Conservation (phyloP, 1,284 basidiomycete species). For the Puccinia coronata region DNA sequence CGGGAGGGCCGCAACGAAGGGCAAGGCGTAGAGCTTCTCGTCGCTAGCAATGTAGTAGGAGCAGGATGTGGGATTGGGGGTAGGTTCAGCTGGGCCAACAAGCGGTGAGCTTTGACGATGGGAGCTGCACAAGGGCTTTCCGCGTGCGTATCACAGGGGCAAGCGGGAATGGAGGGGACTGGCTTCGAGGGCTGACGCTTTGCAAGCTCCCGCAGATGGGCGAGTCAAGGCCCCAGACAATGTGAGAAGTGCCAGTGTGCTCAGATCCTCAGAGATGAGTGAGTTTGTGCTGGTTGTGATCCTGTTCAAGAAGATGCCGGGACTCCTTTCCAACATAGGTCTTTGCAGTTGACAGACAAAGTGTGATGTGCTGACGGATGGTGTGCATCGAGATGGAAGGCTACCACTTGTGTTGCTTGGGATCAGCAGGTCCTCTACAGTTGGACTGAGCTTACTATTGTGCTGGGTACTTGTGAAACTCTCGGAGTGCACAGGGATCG, state of each 20-base stretch:
- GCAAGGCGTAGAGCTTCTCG: conserved; percentile 62
- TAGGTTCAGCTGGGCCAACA: too few relatives aligned
- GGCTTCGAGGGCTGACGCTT: conserved; percentile 64
- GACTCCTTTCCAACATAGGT: too few relatives aligned
- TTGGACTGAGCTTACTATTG: neutral
- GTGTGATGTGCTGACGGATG: conserved; percentile 87
- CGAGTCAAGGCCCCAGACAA: conserved; percentile 43
- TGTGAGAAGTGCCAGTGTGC: conserved; percentile 55
- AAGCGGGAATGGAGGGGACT: conserved; percentile 77
- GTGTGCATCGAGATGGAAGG: conserved; percentile 62
- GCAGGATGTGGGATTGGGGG: conserved; percentile 62
- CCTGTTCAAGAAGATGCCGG: too few relatives aligned
- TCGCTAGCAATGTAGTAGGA: conserved; percentile 19
- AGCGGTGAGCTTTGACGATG: too few relatives aligned
- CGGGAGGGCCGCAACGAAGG: conserved; percentile 87
- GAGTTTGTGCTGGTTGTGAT: conserved; percentile 67
- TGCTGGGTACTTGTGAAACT: neutral
- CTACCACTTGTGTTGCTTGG: conserved; percentile 51
- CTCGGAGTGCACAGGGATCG: neutral
- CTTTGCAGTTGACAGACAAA: conserved; percentile 89
- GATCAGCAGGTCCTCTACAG: neutral
- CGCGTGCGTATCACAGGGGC: conserved; percentile 70
- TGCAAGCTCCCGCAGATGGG: conserved; percentile 49
- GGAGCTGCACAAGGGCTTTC: too few relatives aligned
- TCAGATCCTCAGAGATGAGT: conserved; percentile 60